These are phyloP conservation scores for Xylariaceae sp. DNA, from an alignment of 2,329 filamentous ascomycete genomes.

Conservation along the genomic window DNA sequence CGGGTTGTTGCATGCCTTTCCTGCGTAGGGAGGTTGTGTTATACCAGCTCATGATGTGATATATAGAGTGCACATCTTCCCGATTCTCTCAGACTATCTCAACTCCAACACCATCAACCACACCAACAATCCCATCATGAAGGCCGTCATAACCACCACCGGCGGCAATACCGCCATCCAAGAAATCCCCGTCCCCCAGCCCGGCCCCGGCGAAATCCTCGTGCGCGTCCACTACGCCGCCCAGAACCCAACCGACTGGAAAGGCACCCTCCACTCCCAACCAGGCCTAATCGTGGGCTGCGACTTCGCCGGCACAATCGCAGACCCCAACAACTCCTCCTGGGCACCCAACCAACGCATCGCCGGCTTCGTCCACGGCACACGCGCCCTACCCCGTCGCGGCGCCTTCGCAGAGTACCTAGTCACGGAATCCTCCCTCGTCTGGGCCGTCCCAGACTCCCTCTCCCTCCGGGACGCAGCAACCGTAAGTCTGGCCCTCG, in stretches of 20 bases:
- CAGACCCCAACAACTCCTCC: slow-evolving; percentile 28
- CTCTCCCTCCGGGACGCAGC: slow-evolving; percentile 29
- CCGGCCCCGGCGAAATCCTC: slow-evolving; percentile 32
- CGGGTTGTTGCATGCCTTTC: no score
- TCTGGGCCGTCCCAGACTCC: slow-evolving; percentile 29
- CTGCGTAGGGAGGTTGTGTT: background rate
- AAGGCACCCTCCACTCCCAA: slow-evolving; percentile 18
- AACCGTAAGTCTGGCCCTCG: slow-evolving; percentile 36
- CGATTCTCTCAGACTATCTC: background rate
- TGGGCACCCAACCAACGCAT: slow-evolving; percentile 32
- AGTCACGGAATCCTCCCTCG: slow-evolving; percentile 26
- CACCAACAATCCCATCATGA: slow-evolving; percentile 27
- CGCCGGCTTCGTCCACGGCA: slow-evolving; percentile 33
- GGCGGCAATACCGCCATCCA: slow-evolving; percentile 30
- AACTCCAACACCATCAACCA: background rate
- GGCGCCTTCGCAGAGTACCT: slow-evolving; percentile 32
- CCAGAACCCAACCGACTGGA: slow-evolving; percentile 36
- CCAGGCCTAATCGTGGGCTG: slow-evolving; percentile 31
- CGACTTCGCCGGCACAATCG: slow-evolving; percentile 34
- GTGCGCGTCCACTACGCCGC: slow-evolving; percentile 32
- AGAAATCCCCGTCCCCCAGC: slow-evolving; percentile 29
- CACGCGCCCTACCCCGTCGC: slow-evolving; percentile 22
- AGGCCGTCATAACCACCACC: slow-evolving; percentile 35
- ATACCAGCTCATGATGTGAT: background rate
- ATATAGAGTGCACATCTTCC: background rate